Percentiles rank a stretch among this genome's conserved stretches.
Conservation (phyloP, 495 filamentous ascomycete genomes). For the Evernia prunastri region DNA sequence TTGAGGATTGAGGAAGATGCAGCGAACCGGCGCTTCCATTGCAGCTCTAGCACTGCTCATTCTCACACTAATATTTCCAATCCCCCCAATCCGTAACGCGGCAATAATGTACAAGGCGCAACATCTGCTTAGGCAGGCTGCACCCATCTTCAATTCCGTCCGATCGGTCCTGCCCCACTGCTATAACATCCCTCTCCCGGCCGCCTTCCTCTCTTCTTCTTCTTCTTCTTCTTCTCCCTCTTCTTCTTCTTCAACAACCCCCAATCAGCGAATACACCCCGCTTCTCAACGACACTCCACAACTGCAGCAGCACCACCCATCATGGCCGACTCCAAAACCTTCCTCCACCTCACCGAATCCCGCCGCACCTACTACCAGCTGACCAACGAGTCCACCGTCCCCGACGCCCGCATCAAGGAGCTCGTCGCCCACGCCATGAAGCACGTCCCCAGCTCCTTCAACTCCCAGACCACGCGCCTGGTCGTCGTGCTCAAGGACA, state of each 20-base stretch:
- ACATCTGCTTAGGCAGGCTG: constrained; percentile 4
- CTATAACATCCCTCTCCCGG: neutral
- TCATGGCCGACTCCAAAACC: constrained; percentile 30
- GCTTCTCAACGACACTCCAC: constrained; percentile 5
- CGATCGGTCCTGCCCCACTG: constrained; percentile 1
- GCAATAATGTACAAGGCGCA: neutral
- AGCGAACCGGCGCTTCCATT: neutral
- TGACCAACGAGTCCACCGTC: constrained; percentile 41
- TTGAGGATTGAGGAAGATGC: constrained; percentile 2
- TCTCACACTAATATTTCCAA: neutral
- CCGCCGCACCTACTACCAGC: constrained; percentile 46
- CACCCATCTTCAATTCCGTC: constrained; percentile 3
- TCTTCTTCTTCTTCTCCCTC: neutral
- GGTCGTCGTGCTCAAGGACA: constrained; percentile 41
- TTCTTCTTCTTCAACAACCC: too few relatives aligned
- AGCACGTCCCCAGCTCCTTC: constrained; percentile 47
- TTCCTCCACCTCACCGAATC: constrained; percentile 38
- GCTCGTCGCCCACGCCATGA: constrained; percentile 43
- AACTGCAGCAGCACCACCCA: constrained; percentile 15
- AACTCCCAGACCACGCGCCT: constrained; percentile 50
- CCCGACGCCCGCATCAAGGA: constrained; percentile 45
- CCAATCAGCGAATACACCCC: constrained; percentile 4
- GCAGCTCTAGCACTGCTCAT: neutral
- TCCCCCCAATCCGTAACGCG: neutral
- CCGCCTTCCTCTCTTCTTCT: constrained; percentile 4